Conservation (phyloP, 2,329 filamentous ascomycete genomes). For the Monosporascus sp. region DNA sequence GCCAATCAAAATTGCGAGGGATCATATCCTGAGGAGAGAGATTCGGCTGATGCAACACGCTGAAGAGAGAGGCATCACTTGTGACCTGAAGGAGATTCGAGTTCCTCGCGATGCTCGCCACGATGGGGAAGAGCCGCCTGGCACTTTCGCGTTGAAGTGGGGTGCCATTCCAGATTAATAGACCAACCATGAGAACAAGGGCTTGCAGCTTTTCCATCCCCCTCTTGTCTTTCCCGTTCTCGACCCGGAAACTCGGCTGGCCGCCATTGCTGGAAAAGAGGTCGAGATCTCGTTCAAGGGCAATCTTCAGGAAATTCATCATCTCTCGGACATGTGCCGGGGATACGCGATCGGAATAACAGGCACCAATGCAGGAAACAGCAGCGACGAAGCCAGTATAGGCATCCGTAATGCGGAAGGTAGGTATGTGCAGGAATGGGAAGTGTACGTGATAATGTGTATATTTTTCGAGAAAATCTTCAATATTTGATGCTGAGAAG, state of each 20-base stretch:
- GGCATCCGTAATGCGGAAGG: constrained; percentile 61
- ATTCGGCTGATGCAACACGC: constrained; percentile 54
- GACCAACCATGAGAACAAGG: constrained; percentile 54
- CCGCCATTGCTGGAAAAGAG: constrained; percentile 33
- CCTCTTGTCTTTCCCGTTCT: constrained; percentile 30
- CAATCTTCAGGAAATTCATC: constrained; percentile 57
- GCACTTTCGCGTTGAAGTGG: constrained; percentile 58
- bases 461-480: constrained; percentile 66
- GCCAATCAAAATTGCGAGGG: constrained; percentile 57
- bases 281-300: constrained; percentile 53
- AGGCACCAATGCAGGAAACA: constrained; percentile 70
- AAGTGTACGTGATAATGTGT: constrained; percentile 70
- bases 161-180: constrained; percentile 68
- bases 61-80: constrained; percentile 44
- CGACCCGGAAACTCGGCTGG: constrained; percentile 33
- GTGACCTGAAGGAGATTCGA: constrained; percentile 52
- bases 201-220: constrained; percentile 65
- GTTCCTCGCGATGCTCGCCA: constrained; percentile 53
- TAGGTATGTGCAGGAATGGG: constrained; percentile 65
- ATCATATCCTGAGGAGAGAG: constrained; percentile 42
- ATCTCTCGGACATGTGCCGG: constrained; percentile 60
- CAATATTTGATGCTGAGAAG: constrained; percentile 63
- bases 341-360: constrained; percentile 62
- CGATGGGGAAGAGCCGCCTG: constrained; percentile 51
- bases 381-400: constrained; percentile 62